phyloP scores from a whole-genome alignment of 1,139 yeast genomes.

The Diutina rugosa region DNA sequence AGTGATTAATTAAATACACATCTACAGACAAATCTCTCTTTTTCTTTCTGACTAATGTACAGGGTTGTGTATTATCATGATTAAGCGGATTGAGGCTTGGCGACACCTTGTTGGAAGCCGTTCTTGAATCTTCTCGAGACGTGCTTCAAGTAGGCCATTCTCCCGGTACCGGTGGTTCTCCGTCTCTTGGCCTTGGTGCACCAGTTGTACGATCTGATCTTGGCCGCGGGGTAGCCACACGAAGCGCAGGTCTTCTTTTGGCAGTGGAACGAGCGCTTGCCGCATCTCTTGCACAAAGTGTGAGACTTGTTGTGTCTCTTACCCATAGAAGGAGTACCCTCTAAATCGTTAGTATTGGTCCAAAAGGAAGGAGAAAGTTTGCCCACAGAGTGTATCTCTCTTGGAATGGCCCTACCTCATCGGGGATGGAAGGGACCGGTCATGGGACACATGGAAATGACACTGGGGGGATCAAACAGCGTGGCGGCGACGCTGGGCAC shows the following conservation, averaged over 20 bases:
- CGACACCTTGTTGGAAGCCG: slow-evolving; percentile 85
- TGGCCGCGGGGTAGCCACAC: slow-evolving; percentile 99
- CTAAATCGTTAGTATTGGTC: slow-evolving; percentile 21
- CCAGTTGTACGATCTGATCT: slow-evolving; percentile 99
- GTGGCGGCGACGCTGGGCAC: not conserved
- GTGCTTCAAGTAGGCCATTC: slow-evolving; percentile 96
- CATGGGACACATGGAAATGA: not conserved
- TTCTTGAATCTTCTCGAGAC: slow-evolving; percentile 97
- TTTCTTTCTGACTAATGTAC: not conserved
- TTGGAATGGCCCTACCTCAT: not conserved
- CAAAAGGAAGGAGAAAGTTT: not conserved
- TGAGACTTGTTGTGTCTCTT: slow-evolving; percentile 99
- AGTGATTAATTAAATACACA: not conserved
- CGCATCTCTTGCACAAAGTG: slow-evolving; percentile 99
- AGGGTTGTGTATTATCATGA: not conserved
- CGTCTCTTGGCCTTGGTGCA: slow-evolving; percentile 98
- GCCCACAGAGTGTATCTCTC: not conserved
- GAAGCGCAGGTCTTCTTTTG: slow-evolving; percentile 98
- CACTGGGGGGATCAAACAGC: not conserved
- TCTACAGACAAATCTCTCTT: not conserved
- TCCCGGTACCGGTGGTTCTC: slow-evolving; percentile 99
- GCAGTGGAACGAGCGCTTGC: slow-evolving; percentile 96
- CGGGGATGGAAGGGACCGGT: not conserved
- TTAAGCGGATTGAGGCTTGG: slow-evolving; percentile 38
- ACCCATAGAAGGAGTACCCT: slow-evolving; percentile 99